Evolutionary conservation across 805 yeast genomes (phyloP).

Genomic region (Saccharomycopsis sp.): DNA sequence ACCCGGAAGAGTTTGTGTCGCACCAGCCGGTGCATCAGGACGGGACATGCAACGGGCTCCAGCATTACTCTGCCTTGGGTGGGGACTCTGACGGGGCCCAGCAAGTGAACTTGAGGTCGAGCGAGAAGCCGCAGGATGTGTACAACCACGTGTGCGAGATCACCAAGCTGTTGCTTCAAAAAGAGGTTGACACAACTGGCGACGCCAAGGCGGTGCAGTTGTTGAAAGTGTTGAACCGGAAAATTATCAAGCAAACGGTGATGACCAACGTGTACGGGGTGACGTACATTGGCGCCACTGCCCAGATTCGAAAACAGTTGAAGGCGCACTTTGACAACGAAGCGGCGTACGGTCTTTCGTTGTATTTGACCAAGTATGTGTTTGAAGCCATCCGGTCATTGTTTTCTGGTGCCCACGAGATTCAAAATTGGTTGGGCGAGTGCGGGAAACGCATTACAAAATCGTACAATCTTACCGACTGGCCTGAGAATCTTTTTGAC

Average conservation of each 20-base stretch:
- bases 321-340: conserved; percentile 44
- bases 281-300: conserved; percentile 85
- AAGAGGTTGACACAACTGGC: conserved; percentile 37
- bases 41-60: conserved; percentile 81
- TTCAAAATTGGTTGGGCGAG: conserved; percentile 93
- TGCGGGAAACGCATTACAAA: conserved; percentile 75
- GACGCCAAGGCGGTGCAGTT: conserved; percentile 42
- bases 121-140: conserved; percentile 69
- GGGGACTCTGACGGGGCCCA: conserved; percentile 78
- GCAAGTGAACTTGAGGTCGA: conserved; percentile 67
- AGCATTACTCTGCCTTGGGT: conserved; percentile 81
- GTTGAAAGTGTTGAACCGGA: conserved; percentile 62
- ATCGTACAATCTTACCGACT: conserved; percentile 44
- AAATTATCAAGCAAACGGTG: conserved; percentile 92
- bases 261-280: conserved; percentile 99
- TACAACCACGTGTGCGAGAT: conserved; percentile 60
- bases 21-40: conserved; percentile 79
- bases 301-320: conserved; percentile 76
- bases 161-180: conserved; percentile 46
- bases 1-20: conserved; percentile 57
- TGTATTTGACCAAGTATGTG: conserved; percentile 68
- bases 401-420: conserved; percentile 85
- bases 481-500: conserved; percentile 27
- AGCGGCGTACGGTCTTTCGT: conserved; percentile 39
- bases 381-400: conserved; percentile 77